A percentile compares a stretch with the other conserved stretches of the same genome.
Evolutionary conservation across 768 basidiomycete genomes (phyloP).

Genomic region (Lentinula raphanica): DNA sequence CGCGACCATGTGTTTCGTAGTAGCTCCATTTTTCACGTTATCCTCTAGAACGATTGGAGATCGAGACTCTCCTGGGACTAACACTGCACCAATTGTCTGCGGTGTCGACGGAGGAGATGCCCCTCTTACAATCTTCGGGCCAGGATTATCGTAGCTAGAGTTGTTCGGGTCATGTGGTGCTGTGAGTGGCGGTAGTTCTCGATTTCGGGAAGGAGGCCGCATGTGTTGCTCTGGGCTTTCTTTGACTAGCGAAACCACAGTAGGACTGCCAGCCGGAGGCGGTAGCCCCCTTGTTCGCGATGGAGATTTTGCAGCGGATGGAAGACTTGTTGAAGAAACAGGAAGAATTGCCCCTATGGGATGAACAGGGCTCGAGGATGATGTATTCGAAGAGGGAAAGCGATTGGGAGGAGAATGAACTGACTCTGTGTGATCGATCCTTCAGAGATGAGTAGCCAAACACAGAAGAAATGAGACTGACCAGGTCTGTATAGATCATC

Average conservation of each 20-base stretch:
- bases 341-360: slow-evolving; percentile 13
- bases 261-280: slow-evolving; percentile 10
- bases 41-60: neutral
- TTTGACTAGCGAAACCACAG: slow-evolving; percentile 13
- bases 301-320: slow-evolving; percentile 29
- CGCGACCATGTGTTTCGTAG: neutral
- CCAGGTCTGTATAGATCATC: slow-evolving; percentile 14
- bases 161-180: neutral
- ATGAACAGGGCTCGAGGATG: neutral
- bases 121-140: neutral
- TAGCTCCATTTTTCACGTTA: neutral
- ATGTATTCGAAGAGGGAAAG: slow-evolving; percentile 13
- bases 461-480: slow-evolving; percentile 32
- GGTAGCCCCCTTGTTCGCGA: slow-evolving; percentile 28
- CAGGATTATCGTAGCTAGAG: neutral
- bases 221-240: slow-evolving; percentile 9
- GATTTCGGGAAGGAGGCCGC: slow-evolving; percentile 7
- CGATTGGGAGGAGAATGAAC: slow-evolving; percentile 18
- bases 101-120: neutral
- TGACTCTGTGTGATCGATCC: slow-evolving; percentile 13
- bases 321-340: slow-evolving; percentile 15
- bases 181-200: slow-evolving; percentile 3
- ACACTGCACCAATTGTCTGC: too few relatives aligned
- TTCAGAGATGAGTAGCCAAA: slow-evolving; percentile 29
- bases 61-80: too few relatives aligned